phyloP scores from a whole-genome alignment of 2,329 filamentous ascomycete genomes.

The Hypoxylon sp. region DNA sequence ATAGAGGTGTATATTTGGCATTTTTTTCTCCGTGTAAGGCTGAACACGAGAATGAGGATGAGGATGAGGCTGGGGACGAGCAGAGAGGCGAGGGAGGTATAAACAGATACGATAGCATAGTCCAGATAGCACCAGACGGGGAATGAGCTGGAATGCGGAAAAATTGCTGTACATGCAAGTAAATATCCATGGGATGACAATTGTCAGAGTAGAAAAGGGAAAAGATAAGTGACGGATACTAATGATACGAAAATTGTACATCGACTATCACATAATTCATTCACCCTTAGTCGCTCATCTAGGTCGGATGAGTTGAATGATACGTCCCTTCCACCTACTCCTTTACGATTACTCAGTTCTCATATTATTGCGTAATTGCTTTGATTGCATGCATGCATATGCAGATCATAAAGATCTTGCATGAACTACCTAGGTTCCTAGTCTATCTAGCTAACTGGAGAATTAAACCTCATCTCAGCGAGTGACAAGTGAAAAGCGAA shows the following conservation, averaged over 20 bases:
- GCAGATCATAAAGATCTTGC: conserved; percentile 33
- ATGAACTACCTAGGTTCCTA: conserved; percentile 12
- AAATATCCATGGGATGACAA: conserved; percentile 12
- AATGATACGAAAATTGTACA: conserved; percentile 28
- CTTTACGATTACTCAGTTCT: not conserved
- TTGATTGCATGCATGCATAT: conserved; percentile 25
- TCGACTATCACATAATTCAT: conserved; percentile 8
- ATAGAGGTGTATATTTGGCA: not conserved
- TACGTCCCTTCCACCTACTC: not conserved
- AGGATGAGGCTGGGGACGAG: not conserved
- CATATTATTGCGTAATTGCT: conserved; percentile 19
- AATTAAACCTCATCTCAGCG: conserved; percentile 26
- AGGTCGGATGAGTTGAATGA: not conserved
- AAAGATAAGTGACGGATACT: conserved; percentile 8
- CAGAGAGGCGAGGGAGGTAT: not conserved
- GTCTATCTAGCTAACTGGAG: conserved; percentile 7
- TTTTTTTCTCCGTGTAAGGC: not conserved
- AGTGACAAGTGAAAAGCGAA: conserved; percentile 28
- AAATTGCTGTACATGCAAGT: conserved; percentile 21
- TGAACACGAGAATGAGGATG: not conserved
- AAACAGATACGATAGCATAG: not conserved
- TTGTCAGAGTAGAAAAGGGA: conserved; percentile 20
- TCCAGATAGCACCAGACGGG: not conserved
- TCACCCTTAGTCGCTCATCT: not conserved
- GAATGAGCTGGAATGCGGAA: conserved; percentile 10